These are phyloP conservation scores for Sporothrix sp. DNA, from an alignment of 2,329 filamentous ascomycete species.

Conservation along the genomic window DNA sequence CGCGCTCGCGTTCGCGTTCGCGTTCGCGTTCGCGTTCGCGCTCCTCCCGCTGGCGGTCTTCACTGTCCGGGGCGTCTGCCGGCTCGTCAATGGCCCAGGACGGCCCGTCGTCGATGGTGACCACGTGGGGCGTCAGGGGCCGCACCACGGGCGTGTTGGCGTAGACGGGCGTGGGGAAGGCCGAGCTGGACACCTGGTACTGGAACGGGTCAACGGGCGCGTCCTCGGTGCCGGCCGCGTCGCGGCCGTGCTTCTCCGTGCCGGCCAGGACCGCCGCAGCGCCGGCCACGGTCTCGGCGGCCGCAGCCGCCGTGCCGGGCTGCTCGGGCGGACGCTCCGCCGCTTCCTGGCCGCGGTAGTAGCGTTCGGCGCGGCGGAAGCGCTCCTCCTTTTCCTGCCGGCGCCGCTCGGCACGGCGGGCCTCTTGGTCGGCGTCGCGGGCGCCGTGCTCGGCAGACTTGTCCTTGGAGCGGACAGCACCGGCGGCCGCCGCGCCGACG, in stretches of 20 bases:
- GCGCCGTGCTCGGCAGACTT: too few species aligned
- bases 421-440: neutral
- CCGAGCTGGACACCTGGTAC: constrained; percentile 44
- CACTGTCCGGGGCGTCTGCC: constrained; percentile 16
- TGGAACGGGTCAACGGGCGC: constrained; percentile 44
- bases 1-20: neutral
- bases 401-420: constrained; percentile 7
- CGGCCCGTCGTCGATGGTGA: constrained; percentile 17
- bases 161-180: constrained; percentile 37
- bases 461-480: constrained; percentile 15
- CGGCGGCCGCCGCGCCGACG: constrained; percentile 20
- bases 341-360: constrained; percentile 1
- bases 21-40: neutral
- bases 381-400: neutral
- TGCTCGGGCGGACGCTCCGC: neutral
- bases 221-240: neutral
- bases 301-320: neutral
- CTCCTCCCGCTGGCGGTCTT: constrained; percentile 1
- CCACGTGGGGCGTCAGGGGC: constrained; percentile 30
- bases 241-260: neutral
- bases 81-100: constrained; percentile 24
- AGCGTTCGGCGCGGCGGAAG: neutral
- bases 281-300: neutral
- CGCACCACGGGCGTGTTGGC: constrained; percentile 27
- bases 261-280: neutral